These are phyloP conservation scores for Babesia divergens DNA, from an alignment of 169 alveolate genomes.

Conservation along the genomic window DNA sequence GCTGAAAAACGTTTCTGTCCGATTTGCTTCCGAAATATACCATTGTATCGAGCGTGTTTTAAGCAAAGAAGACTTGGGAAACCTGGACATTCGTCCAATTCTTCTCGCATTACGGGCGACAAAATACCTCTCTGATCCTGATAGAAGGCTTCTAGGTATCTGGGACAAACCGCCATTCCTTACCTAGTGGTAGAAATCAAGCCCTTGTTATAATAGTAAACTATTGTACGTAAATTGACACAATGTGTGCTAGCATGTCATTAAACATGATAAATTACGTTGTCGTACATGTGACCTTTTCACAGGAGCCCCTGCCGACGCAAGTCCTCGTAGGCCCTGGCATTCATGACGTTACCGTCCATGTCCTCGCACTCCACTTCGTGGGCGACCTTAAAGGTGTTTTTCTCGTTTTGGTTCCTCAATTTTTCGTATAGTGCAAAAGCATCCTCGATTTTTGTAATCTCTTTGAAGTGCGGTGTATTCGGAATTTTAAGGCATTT, in stretches of 20 bases:
- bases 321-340: constrained; percentile 89
- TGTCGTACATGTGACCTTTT: background rate
- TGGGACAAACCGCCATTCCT: constrained; percentile 19
- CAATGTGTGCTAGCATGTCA: background rate
- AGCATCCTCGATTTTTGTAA: constrained; percentile 80
- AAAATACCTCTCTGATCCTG: background rate
- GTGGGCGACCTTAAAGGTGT: constrained; percentile 87
- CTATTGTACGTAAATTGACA: background rate
- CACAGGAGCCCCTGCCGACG: constrained; percentile 88
- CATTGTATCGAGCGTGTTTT: background rate
- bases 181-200: background rate
- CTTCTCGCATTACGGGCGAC: constrained; percentile 6
- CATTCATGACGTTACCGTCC: constrained; percentile 93
- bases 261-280: background rate
- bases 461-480: constrained; percentile 94
- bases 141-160: constrained; percentile 10
- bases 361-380: constrained; percentile 97
- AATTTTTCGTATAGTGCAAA: constrained; percentile 90
- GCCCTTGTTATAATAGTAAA: background rate
- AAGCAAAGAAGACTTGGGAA: background rate
- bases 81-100: background rate
- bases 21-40: background rate
- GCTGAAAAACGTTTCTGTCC: background rate
- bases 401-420: constrained; percentile 83
- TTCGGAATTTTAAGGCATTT: constrained; percentile 98